Base-by-base conservation (phyloP, 768 basidiomycete species). In the Hypholoma sublateritium region DNA sequence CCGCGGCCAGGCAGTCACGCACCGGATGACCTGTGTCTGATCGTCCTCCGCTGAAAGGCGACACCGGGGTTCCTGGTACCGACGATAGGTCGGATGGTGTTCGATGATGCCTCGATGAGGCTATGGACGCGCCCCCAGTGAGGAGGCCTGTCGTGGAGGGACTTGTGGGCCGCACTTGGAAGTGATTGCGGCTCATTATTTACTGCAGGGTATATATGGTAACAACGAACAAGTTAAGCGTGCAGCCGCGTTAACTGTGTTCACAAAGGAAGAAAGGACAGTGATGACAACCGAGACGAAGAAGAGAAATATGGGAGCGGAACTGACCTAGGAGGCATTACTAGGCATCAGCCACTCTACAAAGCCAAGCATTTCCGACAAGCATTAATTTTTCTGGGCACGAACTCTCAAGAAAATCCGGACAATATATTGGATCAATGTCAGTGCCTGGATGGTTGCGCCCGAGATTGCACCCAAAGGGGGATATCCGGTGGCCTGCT, bases 21-120 rank as follows among this genome's bases (percentile, higher is more conserved):
- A 65, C 64, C 22, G 64, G 64, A 50, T 65, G 61, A 16, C 57
- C 45, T 7, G 48, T 42, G 2, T 62, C 59, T 42, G 59, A 59
- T 47, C 59, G 50, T 28, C 55, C 52, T 6, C 53, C 45, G 24
- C 52, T 55, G 28, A 52, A 44, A 16, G 43, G 42, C 8, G 50
- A 22, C 13, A 37, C 12, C 14, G 42, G 42, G 37, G 50, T 47
- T 2, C 16, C 42, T n/a, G 55, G 22, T 42, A 25, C 45, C 16
- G 56, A 52, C 28, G 28, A 32, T 32, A 32, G 28, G 21, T 19
- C 17, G 14, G 42, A 39, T 9, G 43, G 50, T 13, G 21, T 22
- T 35, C 34, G 41, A 16, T 13, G 48, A 16, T 43, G 35, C 17
- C 28, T 36, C 11, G 56, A 52, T 5, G 50, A 39, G 19, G 17